These are phyloP conservation scores for Cytospora piceicola DNA, from an alignment of 2,329 filamentous ascomycete genomes.

Conservation along the genomic window DNA sequence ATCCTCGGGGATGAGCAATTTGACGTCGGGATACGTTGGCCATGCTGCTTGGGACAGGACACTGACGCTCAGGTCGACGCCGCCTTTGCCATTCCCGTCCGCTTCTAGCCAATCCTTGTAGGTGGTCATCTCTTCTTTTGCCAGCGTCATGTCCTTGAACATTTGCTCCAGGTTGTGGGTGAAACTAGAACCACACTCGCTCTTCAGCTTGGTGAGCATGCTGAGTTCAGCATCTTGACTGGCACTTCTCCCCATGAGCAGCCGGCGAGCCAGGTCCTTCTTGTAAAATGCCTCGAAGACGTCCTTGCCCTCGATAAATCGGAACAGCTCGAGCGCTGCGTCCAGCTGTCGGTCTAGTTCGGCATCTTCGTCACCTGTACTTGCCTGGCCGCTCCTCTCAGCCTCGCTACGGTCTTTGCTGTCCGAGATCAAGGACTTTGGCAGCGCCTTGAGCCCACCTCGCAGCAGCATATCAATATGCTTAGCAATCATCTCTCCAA, in stretches of 20 bases:
- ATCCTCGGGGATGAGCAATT: conserved; percentile 70
- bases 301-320: conserved; percentile 96
- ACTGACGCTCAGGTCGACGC: conserved; percentile 79
- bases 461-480: conserved; percentile 89
- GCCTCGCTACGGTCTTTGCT: conserved; percentile 59
- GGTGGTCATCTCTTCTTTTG: conserved; percentile 87
- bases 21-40: conserved; percentile 82
- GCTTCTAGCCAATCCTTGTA: conserved; percentile 73
- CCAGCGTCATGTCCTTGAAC: conserved; percentile 97
- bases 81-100: conserved; percentile 47
- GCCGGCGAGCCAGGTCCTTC: conserved; percentile 85
- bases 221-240: conserved; percentile 94
- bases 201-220: conserved; percentile 90
- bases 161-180: conserved; percentile 98
- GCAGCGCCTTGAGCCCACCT: conserved; percentile 83
- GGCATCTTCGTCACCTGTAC: conserved; percentile 82
- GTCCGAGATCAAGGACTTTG: conserved; percentile 68
- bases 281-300: conserved; percentile 99
- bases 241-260: conserved; percentile 90
- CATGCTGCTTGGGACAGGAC: conserved; percentile 91
- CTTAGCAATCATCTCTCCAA: conserved; percentile 98
- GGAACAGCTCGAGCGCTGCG: conserved; percentile 89
- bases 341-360: conserved; percentile 92
- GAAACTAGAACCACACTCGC: conserved; percentile 90
- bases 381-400: conserved; percentile 66